Percentiles rank a stretch among this genome's conserved stretches.
These are phyloP conservation scores for Parsonsia alboflavescens DNA, from an alignment of 257 asterid genomes.

Conservation along the genomic window DNA sequence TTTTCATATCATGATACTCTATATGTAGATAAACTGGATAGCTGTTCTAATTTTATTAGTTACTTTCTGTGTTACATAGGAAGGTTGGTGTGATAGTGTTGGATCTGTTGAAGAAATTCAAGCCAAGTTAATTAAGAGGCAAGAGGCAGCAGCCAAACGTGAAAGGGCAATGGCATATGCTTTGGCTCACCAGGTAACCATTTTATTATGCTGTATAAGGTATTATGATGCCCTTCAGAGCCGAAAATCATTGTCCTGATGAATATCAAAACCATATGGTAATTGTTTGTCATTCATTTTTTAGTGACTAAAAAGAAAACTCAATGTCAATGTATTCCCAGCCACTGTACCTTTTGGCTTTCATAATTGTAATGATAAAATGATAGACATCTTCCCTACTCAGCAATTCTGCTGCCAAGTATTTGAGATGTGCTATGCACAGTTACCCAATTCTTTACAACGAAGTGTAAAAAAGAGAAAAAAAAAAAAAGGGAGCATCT, in stretches of 20 bases:
- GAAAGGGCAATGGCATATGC: conserved; percentile 99
- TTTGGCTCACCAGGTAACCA: conserved; percentile 82
- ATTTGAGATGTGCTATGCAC: conserved; percentile 2
- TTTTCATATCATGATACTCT: background rate
- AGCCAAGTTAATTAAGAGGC: conserved; percentile 83
- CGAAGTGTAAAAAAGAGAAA: background rate
- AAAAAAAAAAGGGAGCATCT: background rate
- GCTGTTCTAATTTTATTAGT: background rate
- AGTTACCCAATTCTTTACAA: background rate
- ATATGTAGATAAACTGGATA: background rate
- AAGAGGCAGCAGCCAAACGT: conserved; percentile 99
- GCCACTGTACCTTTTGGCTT: background rate
- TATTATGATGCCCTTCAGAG: background rate
- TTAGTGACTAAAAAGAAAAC: background rate
- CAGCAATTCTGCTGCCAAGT: background rate
- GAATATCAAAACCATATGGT: background rate
- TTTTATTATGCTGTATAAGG: conserved; percentile 17
- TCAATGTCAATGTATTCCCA: background rate
- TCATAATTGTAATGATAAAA: background rate
- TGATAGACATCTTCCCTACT: background rate
- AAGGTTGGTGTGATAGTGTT: conserved; percentile 93
- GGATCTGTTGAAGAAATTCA: conserved; percentile 97
- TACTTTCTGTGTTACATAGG: conserved; percentile 32
- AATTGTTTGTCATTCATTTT: background rate
- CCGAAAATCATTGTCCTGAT: background rate